Percentiles rank a stretch among this genome's conserved stretches.
These are phyloP conservation scores for Alternaria rosae DNA, from an alignment of 2,329 filamentous ascomycete species.

Conservation along the genomic window DNA sequence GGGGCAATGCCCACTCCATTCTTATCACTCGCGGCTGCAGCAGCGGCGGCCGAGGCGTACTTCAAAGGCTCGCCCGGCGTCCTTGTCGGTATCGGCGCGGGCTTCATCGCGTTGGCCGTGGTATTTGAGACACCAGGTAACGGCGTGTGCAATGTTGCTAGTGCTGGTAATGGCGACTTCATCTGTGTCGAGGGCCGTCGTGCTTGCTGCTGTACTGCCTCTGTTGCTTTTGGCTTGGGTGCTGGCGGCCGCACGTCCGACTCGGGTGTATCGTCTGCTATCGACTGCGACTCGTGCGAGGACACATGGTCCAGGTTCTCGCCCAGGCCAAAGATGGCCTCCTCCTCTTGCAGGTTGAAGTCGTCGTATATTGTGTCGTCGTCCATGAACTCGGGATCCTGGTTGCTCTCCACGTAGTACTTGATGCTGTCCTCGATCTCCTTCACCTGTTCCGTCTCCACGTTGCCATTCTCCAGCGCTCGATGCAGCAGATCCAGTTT, in stretches of 20 bases:
- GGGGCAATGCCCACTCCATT: conserved; percentile 90
- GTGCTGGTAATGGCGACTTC: conserved; percentile 91
- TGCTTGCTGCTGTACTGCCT: conserved; percentile 62
- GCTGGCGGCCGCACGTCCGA: conserved; percentile 56
- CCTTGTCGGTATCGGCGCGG: conserved; percentile 83
- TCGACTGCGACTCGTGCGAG: conserved; percentile 93
- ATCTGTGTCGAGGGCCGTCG: conserved; percentile 86
- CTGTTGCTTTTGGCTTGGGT: conserved; percentile 66
- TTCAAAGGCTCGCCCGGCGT: conserved; percentile 90
- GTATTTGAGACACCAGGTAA: conserved; percentile 67
- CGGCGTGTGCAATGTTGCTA: conserved; percentile 86
- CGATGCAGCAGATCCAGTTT: conserved; percentile 91
- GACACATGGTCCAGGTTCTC: conserved; percentile 85
- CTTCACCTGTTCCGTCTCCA: conserved; percentile 86
- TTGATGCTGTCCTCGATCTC: conserved; percentile 91
- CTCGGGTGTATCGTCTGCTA: conserved; percentile 84
- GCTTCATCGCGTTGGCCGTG: conserved; percentile 80
- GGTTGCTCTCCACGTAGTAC: conserved; percentile 92
- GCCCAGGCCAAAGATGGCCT: conserved; percentile 82
- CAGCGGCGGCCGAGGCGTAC: conserved; percentile 94
- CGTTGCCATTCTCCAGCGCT: conserved; percentile 88
- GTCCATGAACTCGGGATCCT: conserved; percentile 88
- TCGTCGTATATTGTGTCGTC: conserved; percentile 97
- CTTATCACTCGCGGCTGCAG: conserved; percentile 89
- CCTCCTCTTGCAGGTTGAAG: conserved; percentile 88